Base-by-base conservation (phyloP, 2,329 filamentous ascomycete genomes). In the Cryphonectria naterciae region DNA sequence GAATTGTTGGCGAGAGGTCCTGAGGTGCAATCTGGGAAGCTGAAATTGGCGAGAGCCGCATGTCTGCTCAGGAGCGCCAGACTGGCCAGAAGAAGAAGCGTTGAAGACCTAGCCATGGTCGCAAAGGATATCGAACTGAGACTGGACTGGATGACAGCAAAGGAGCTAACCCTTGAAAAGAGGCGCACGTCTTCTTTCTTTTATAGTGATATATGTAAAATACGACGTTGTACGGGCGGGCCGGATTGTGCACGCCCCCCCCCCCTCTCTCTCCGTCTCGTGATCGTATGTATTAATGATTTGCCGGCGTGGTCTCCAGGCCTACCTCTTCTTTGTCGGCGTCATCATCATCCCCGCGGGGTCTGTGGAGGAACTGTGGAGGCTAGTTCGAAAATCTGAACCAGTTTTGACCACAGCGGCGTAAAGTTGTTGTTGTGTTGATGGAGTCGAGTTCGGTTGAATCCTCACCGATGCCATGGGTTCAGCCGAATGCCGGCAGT, bases 1-100 rank as follows among this genome's bases (percentile, higher is more conserved):
- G 68, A 70, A 32, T 68, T 70, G 46, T 70, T 67, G 17, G 62
- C 68, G 13, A 72, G 66, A 0, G 71, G 71, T 19, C 71, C 71
- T 2, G 71, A 68, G 6, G 43, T 63, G 39, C 71, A 72, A 63
- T 72, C 66, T 25, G 71, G 71, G 25, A 72, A 72, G 41, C 65
- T 68, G n/a, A 66, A 68, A 7, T 49, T 66, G 22, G 66, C 71
- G 17, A 70, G 65, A 2, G 62, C n/a, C 2, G 43, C 41, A 19
- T 49, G 43, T n/a, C 54, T 28, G 49, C 35, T 52, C 13, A 67
- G 37, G 37, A 32, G 32, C 6, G 5, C 58, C 62, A 46, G 43
- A 25, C 61, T 15, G 49, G 58, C 60, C 17, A 61, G 25, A 7
- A 70, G 39, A n/a, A 72, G 49, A 41, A 63, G 8, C 32, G 61